phyloP scores from a whole-genome alignment of 2,329 filamentous ascomycete species.

The Aspergillus ruber region DNA sequence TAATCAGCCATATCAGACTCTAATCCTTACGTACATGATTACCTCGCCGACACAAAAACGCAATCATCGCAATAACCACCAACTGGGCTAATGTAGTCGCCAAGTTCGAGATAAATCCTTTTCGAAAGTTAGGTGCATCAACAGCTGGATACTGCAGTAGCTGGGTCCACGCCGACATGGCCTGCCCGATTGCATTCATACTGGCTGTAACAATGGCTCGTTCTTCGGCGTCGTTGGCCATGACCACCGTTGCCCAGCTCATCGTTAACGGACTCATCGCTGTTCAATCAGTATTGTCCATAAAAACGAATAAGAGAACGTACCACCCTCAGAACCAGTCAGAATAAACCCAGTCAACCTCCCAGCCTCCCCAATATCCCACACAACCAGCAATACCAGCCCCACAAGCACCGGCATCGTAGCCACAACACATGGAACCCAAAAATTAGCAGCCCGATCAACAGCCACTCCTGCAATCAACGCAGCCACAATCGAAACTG shows the following conservation, averaged over 20 bases:
- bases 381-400: slow-evolving; percentile 29
- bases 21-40: too few species aligned
- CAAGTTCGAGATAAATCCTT: neutral
- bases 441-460: slow-evolving; percentile 31
- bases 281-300: slow-evolving; percentile 1
- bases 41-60: neutral
- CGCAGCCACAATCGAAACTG: slow-evolving; percentile 33
- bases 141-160: slow-evolving; percentile 35
- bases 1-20: too few species aligned
- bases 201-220: slow-evolving; percentile 38
- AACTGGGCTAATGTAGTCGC: neutral
- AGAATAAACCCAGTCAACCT: slow-evolving; percentile 35
- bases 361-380: slow-evolving; percentile 33
- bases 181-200: slow-evolving; percentile 42
- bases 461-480: slow-evolving; percentile 27
- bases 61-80: neutral
- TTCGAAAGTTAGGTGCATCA: slow-evolving; percentile 28
- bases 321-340: slow-evolving; percentile 32
- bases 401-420: slow-evolving; percentile 30
- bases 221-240: slow-evolving; percentile 37
- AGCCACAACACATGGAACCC: slow-evolving; percentile 25
- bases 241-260: slow-evolving; percentile 36
- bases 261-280: slow-evolving; percentile 29
- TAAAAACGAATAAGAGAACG: slow-evolving; percentile 8
- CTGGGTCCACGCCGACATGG: slow-evolving; percentile 36